A percentile compares a stretch with the other conserved stretches of the same genome.
These are phyloP conservation scores for Wickerhamiella kazuoi DNA, from an alignment of 805 yeast species.

Conservation along the genomic window DNA sequence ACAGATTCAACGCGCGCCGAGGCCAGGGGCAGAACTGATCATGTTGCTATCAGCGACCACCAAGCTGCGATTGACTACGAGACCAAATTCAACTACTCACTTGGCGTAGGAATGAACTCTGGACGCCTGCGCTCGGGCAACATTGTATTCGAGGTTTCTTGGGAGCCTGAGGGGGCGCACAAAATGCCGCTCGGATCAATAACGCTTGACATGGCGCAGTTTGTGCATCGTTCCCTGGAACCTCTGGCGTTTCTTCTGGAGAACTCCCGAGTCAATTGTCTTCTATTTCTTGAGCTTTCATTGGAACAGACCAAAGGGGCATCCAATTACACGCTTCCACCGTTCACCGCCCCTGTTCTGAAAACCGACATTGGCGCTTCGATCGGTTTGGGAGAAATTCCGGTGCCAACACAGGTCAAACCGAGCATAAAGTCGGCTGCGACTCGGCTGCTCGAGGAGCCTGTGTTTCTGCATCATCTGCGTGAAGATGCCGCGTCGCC, in stretches of 20 bases:
- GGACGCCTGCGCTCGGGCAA: slow-evolving; percentile 23
- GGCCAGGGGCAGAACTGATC: slow-evolving; percentile 30
- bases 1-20: slow-evolving; percentile 32
- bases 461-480: slow-evolving; percentile 18
- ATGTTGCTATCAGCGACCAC: slow-evolving; percentile 32
- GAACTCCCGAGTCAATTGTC: slow-evolving; percentile 63
- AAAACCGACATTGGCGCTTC: slow-evolving; percentile 24
- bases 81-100: slow-evolving; percentile 25
- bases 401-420: neutral
- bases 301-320: slow-evolving; percentile 31
- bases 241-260: slow-evolving; percentile 46
- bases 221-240: slow-evolving; percentile 35
- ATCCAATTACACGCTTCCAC: slow-evolving; percentile 23
- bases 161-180: slow-evolving; percentile 24
- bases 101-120: slow-evolving; percentile 23
- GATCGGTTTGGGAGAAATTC: neutral
- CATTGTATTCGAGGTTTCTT: slow-evolving; percentile 28
- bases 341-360: slow-evolving; percentile 32
- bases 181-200: slow-evolving; percentile 46
- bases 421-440: neutral
- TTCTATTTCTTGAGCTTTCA: slow-evolving; percentile 29
- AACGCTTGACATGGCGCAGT: slow-evolving; percentile 55
- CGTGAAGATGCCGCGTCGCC: slow-evolving; percentile 13
- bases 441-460: slow-evolving; percentile 36
- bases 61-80: slow-evolving; percentile 33